phyloP scores from a whole-genome alignment of 2,329 filamentous ascomycete species.

The Cercospora sp. region DNA sequence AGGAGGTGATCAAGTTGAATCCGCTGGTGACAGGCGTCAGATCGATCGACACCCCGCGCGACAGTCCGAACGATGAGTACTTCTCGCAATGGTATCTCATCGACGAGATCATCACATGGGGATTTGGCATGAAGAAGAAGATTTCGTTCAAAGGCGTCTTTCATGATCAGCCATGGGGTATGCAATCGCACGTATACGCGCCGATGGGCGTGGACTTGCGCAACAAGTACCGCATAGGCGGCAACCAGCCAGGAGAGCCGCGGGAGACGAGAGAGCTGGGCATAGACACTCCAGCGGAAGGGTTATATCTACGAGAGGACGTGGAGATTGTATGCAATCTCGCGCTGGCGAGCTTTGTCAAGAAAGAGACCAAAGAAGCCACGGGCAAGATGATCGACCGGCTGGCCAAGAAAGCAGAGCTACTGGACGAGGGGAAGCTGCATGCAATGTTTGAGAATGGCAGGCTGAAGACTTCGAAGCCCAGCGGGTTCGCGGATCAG shows the following conservation, averaged over 20 bases:
- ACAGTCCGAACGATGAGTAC: conserved; percentile 66
- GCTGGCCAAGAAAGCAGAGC: conserved; percentile 66
- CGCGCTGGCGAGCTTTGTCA: conserved; percentile 61
- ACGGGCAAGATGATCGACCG: conserved; percentile 67
- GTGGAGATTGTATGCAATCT: conserved; percentile 71
- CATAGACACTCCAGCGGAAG: conserved; percentile 63
- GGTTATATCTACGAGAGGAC: conserved; percentile 68
- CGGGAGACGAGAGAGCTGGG: conserved; percentile 64
- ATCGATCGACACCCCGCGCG: conserved; percentile 65
- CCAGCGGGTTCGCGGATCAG: conserved; percentile 40
- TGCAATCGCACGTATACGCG: conserved; percentile 71
- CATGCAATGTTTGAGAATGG: conserved; percentile 68
- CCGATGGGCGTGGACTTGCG: conserved; percentile 67
- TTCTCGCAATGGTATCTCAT: conserved; percentile 76
- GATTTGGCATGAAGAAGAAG: conserved; percentile 65
- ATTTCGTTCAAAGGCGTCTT: conserved; percentile 72
- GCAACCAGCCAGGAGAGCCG: conserved; percentile 68
- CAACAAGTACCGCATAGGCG: conserved; percentile 67
- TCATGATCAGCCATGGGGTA: conserved; percentile 69
- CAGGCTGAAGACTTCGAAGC: conserved; percentile 60
- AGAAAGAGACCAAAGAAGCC: conserved; percentile 65
- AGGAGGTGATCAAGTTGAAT: conserved; percentile 70
- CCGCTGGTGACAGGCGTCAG: conserved; percentile 66
- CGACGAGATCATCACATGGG: conserved; percentile 65
- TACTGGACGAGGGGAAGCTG: conserved; percentile 65